Base-by-base conservation (phyloP, 2,329 filamentous ascomycete species). In the Mycogone perniciosa region DNA sequence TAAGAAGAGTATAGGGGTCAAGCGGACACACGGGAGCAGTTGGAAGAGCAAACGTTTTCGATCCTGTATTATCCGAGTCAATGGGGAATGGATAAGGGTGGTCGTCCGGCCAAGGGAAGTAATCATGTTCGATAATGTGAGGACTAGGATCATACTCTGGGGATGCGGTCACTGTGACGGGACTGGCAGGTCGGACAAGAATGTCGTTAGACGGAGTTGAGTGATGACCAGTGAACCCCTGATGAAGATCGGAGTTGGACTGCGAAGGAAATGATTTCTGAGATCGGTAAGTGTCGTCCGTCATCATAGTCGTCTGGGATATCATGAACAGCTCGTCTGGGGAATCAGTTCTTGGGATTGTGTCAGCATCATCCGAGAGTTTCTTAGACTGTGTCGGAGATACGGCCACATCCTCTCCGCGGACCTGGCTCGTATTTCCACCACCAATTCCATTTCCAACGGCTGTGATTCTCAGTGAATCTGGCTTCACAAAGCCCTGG, bases 51-150 rank as follows among this genome's bases (percentile, higher is more conserved):
- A 26, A 31, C 4, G 46, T 35, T 31, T 51, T 55, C 27, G 48
- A 50, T 41, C 53, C 53, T 5, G 50, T 20, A 20, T 20, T 20
- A 20, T 20, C 29, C 8, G 55, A 39, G 10, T 55, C 59, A 6
- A 68, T 53, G 0, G 75, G 73, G 53, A 79, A 72, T 0, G 80
- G 76, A 50, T 81, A 84, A 0, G 71, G 64, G 1, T 77, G 76
- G 53, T 85, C 82, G 20, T 76, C 68, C 0, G 71, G 66, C 79
- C 81, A 83, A 0, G 76, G 76, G 5, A 84, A 68, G 54, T 78
- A 85, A 59, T 85, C 82, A 1, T 70, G 74, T 41, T 83, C 80
- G 10, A 79, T 73, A 5, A 81, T 70, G 43, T 67, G 65, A 8
- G 68, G 67, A 4, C 70, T 67, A 7, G 62, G 60, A 31, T 74